A percentile compares a stretch with the other conserved stretches of the same genome.
phyloP scores from a whole-genome alignment of 2,329 filamentous ascomycete genomes.

The Verticillium nonalfalfae region DNA sequence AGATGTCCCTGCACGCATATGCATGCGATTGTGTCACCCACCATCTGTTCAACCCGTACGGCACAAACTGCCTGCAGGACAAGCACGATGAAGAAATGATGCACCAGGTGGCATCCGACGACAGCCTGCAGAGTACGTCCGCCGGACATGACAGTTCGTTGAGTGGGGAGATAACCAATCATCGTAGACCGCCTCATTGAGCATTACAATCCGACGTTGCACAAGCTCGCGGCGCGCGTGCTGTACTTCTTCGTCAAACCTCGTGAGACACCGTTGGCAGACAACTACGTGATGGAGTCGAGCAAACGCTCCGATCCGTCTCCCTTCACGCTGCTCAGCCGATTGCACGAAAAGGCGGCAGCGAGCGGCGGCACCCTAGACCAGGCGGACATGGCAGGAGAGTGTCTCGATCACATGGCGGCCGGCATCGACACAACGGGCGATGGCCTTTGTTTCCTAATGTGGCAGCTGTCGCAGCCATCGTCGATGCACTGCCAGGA shows the following conservation, averaged over 20 bases:
- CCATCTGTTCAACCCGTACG: slow-evolving; percentile 62
- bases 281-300: slow-evolving; percentile 50
- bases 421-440: slow-evolving; percentile 69
- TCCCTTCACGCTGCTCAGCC: slow-evolving; percentile 51
- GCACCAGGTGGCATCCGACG: slow-evolving; percentile 61
- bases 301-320: slow-evolving; percentile 37
- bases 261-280: slow-evolving; percentile 51
- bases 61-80: slow-evolving; percentile 51
- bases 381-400: slow-evolving; percentile 52
- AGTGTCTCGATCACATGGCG: slow-evolving; percentile 66
- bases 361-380: slow-evolving; percentile 32
- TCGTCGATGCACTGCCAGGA: slow-evolving; percentile 43
- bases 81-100: slow-evolving; percentile 57
- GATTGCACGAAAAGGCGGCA: slow-evolving; percentile 44
- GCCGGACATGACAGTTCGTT: neutral
- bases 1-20: slow-evolving; percentile 50
- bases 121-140: slow-evolving; percentile 57
- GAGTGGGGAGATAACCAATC: neutral
- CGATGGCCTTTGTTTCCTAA: slow-evolving; percentile 62
- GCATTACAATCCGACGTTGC: slow-evolving; percentile 48
- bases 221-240: slow-evolving; percentile 37
- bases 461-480: slow-evolving; percentile 64
- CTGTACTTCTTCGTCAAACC: slow-evolving; percentile 45
- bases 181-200: slow-evolving; percentile 49
- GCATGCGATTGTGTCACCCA: slow-evolving; percentile 64